phyloP scores from a whole-genome alignment of 371 early-diverging fungal species.

The Zychaea mexicana region DNA sequence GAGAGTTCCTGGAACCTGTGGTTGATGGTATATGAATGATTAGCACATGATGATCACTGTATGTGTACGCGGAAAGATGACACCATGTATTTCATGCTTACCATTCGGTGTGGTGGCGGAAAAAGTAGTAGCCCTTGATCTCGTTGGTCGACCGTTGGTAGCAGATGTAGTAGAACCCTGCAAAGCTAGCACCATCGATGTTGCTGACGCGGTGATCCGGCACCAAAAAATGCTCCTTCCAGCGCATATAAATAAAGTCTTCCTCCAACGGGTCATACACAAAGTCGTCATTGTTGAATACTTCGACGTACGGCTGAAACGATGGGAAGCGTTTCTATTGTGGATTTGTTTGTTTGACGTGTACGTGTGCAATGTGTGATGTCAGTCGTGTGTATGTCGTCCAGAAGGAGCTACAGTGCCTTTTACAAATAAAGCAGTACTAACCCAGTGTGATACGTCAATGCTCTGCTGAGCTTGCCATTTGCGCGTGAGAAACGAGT shows the following conservation, averaged over 20 bases:
- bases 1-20: conserved; percentile 77
- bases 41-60: neutral
- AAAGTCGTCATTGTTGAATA: conserved; percentile 72
- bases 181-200: conserved; percentile 92
- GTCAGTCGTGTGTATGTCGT: too few species aligned
- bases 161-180: conserved; percentile 95
- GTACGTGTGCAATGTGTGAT: neutral
- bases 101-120: conserved; percentile 78
- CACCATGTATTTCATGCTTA: too few species aligned
- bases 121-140: conserved; percentile 89
- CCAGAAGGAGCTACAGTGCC: neutral
- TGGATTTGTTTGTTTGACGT: neutral
- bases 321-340: conserved; percentile 65
- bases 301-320: conserved; percentile 60
- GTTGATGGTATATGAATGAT: neutral
- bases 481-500: conserved; percentile 81
- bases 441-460: conserved; percentile 85
- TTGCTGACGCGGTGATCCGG: conserved; percentile 89
- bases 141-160: conserved; percentile 76
- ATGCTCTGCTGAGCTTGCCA: conserved; percentile 83
- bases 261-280: conserved; percentile 68
- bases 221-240: conserved; percentile 96
- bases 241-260: conserved; percentile 92
- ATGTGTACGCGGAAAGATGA: too few species aligned
- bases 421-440: neutral